A percentile compares a stretch with the other conserved stretches of the same genome.
Conservation (phyloP, 2,329 filamentous ascomycete species). For the Hirsutella rhossiliensis region DNA sequence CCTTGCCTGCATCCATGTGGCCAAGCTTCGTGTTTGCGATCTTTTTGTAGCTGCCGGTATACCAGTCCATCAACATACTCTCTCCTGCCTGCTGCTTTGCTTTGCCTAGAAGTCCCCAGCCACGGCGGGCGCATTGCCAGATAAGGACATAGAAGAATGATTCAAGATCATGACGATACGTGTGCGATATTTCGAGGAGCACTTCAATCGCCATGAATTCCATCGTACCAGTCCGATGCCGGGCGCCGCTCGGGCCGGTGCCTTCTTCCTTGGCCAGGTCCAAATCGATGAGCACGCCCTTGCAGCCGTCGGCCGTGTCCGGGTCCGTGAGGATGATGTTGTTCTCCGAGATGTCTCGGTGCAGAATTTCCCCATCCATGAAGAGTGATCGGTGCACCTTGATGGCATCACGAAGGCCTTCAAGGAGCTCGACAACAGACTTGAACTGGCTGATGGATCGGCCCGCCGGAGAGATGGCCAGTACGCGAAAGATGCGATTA, state of each 20-base stretch:
- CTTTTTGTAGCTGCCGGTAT: neutral
- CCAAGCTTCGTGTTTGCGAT: neutral
- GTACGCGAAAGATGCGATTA: slow-evolving; percentile 3
- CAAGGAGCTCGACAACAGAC: slow-evolving; percentile 2
- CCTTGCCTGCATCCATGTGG: neutral
- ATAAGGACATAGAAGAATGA: too few relatives aligned
- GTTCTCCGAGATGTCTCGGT: slow-evolving; percentile 4
- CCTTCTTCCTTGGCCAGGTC: slow-evolving; percentile 4
- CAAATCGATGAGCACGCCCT: slow-evolving; percentile 4
- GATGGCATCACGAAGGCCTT: slow-evolving; percentile 4
- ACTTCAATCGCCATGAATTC: slow-evolving; percentile 1
- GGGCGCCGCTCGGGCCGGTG: slow-evolving; percentile 1
- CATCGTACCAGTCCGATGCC: slow-evolving; percentile 1
- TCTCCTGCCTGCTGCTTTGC: neutral
- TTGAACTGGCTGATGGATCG: slow-evolving; percentile 3
- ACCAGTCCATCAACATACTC: neutral
- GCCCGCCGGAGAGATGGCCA: slow-evolving; percentile 4
- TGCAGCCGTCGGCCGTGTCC: slow-evolving; percentile 1
- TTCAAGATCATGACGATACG: neutral
- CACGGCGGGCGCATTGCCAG: too few relatives aligned
- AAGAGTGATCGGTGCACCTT: slow-evolving; percentile 4
- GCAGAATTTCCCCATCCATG: slow-evolving; percentile 1
- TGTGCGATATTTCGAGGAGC: slow-evolving; percentile 1
- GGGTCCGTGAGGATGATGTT: slow-evolving; percentile 3
- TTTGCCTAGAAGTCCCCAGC: neutral